Conservation (phyloP, 208 protist genomes). For the Endotrypanum monterogeii region DNA sequence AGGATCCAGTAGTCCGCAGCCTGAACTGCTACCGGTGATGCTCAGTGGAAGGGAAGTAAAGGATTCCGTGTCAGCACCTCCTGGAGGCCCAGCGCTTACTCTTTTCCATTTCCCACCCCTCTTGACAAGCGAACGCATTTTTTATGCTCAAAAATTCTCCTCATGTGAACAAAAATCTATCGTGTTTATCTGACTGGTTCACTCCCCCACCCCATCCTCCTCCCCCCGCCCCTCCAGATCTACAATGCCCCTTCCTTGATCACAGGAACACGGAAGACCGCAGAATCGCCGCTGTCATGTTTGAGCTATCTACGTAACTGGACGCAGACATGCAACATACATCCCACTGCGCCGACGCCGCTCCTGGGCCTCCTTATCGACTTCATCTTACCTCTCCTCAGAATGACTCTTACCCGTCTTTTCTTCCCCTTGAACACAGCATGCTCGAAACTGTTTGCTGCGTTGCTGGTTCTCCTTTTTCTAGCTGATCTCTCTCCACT, state of each 20-base stretch:
- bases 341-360: neutral
- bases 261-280: neutral
- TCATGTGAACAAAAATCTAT: neutral
- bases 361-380: neutral
- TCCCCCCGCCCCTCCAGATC: neutral
- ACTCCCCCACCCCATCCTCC: neutral
- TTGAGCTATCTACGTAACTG: neutral
- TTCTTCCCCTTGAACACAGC: neutral
- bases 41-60: neutral
- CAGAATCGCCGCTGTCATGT: neutral
- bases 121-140: no score
- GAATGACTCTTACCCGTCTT: neutral
- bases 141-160: no score
- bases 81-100: no score
- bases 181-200: neutral
- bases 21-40: neutral
- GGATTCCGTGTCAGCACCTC: neutral
- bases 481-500: neutral
- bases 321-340: neutral
- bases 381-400: neutral
- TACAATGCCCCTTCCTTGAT: neutral
- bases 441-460: no score
- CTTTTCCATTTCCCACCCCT: neutral
- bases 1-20: neutral
- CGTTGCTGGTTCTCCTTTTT: neutral